Percentiles rank a stretch among this genome's conserved stretches.
phyloP scores from a whole-genome alignment of 805 yeast species.

The Kluyveromyces dobzhanskii region DNA sequence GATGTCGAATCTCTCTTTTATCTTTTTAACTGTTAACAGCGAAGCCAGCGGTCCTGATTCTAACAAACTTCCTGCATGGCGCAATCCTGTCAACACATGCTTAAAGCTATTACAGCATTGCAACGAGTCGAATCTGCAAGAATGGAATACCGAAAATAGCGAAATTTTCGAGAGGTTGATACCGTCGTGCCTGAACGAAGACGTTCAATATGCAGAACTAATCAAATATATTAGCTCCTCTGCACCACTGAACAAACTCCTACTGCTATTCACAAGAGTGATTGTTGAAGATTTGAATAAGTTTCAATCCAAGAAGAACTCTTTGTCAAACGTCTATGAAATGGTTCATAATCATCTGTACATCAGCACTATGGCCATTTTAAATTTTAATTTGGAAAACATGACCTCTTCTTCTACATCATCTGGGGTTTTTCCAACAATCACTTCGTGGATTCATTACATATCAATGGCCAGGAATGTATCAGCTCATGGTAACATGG shows the following conservation, averaged over 20 bases:
- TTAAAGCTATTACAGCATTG: slow-evolving; percentile 12
- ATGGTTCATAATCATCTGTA: slow-evolving; percentile 28
- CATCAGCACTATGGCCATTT: slow-evolving; percentile 25
- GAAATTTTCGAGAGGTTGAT: slow-evolving; percentile 8
- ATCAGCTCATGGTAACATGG: slow-evolving; percentile 22
- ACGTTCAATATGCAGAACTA: slow-evolving; percentile 19
- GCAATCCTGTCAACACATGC: slow-evolving; percentile 27
- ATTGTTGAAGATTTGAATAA: slow-evolving; percentile 29
- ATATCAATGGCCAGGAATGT: slow-evolving; percentile 23
- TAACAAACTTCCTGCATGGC: slow-evolving; percentile 17
- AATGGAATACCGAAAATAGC: slow-evolving; percentile 13
- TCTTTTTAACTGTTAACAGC: slow-evolving; percentile 24
- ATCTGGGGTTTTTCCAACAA: slow-evolving; percentile 16
- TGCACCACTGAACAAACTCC: slow-evolving; percentile 16
- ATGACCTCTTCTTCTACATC: slow-evolving; percentile 1
- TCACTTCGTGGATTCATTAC: slow-evolving; percentile 26
- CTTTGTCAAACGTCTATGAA: slow-evolving; percentile 22
- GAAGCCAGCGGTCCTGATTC: slow-evolving; percentile 5
- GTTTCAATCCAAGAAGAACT: slow-evolving; percentile 20
- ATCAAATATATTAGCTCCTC: slow-evolving; percentile 18
- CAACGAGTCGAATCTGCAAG: slow-evolving; percentile 5
- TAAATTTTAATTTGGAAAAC: slow-evolving; percentile 19
- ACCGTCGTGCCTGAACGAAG: slow-evolving; percentile 10
- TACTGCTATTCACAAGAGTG: slow-evolving; percentile 24
- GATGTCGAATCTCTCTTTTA: slow-evolving; percentile 28